These are phyloP conservation scores for Zygoascus bituminiphila DNA, from an alignment of 805 yeast species.

Conservation along the genomic window DNA sequence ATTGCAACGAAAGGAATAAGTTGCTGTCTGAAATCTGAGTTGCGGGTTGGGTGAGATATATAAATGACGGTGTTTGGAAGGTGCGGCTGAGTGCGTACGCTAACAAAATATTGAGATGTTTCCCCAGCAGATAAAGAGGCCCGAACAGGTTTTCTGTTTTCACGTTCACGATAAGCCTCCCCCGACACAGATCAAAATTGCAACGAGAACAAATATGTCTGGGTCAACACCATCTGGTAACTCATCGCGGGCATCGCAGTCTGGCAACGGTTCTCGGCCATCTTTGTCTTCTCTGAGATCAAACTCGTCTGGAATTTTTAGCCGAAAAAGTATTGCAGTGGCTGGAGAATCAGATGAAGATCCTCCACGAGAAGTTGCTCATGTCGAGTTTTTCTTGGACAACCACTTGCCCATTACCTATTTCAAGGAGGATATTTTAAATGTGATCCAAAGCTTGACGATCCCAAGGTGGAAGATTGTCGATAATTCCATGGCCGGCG, in stretches of 20 bases:
- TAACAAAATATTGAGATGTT: no score
- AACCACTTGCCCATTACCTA: slow-evolving; percentile 74
- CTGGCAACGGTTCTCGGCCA: no score
- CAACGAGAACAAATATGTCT: neutral
- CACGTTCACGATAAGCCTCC: neutral
- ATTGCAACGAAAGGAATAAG: no score
- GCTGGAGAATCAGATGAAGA: slow-evolving; percentile 3
- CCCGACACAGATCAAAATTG: neutral
- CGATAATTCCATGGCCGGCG: slow-evolving; percentile 29
- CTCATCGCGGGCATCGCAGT: no score
- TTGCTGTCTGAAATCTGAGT: no score
- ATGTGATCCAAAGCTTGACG: slow-evolving; percentile 51
- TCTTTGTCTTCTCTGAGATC: neutral
- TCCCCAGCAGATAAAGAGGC: no score
- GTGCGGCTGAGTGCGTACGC: no score
- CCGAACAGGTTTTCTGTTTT: neutral
- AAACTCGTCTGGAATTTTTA: neutral
- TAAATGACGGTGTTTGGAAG: no score
- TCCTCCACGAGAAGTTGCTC: slow-evolving; percentile 9
- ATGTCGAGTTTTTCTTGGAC: slow-evolving; percentile 55
- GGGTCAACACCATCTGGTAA: neutral
- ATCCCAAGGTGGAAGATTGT: slow-evolving; percentile 76
- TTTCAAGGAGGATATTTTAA: slow-evolving; percentile 71
- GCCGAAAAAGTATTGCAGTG: neutral
- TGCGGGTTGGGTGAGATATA: no score